These are phyloP conservation scores for Nicotiana attenuata DNA, from an alignment of 257 asterid species.

Conservation along the genomic window DNA sequence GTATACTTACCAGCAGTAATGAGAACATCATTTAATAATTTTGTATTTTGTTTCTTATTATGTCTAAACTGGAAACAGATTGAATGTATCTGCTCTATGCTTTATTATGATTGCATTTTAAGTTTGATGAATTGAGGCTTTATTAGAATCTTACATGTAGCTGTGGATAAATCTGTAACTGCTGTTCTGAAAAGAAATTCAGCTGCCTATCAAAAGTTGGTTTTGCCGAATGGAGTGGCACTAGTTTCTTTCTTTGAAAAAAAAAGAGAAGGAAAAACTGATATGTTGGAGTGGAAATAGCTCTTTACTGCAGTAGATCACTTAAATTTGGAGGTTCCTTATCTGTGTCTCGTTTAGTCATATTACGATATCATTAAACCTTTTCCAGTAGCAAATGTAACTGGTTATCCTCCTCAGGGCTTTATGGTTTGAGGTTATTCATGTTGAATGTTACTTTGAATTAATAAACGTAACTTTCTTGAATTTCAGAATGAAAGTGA, in stretches of 20 bases:
- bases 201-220: not conserved
- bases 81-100: not conserved
- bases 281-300: not conserved
- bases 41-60: not conserved
- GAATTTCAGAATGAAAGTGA: slow-evolving; percentile 79
- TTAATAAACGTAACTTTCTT: not conserved
- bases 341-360: not conserved
- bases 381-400: not conserved
- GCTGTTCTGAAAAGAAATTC: not conserved
- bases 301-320: not conserved
- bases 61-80: not conserved
- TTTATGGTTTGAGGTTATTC: not conserved
- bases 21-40: not conserved
- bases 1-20: not conserved
- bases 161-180: not conserved
- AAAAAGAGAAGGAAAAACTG: not conserved
- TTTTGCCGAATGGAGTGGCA: not conserved
- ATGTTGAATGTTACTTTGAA: not conserved
- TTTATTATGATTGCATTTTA: not conserved
- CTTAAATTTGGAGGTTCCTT: not conserved
- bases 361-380: not conserved
- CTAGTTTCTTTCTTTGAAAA: not conserved
- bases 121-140: not conserved
- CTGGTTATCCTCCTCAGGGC: not conserved
- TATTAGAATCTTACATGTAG: not conserved